phyloP scores from a whole-genome alignment of 1,284 basidiomycete genomes.

The Meira nashicola region DNA sequence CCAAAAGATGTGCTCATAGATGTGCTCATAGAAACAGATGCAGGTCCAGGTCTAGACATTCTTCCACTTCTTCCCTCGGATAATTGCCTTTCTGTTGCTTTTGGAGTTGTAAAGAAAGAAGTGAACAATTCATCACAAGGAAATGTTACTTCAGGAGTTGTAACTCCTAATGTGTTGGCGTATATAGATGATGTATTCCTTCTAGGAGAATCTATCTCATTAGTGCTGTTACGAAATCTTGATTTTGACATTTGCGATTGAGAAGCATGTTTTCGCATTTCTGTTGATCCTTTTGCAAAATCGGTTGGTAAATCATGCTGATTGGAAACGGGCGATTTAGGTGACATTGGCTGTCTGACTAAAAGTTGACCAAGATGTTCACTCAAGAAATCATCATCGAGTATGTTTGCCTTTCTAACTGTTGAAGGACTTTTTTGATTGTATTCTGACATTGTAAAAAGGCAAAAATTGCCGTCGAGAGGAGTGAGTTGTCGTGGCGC shows the following conservation, averaged over 20 bases:
- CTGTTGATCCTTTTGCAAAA: not conserved
- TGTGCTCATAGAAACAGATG: not conserved
- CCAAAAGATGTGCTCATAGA: conserved; percentile 1
- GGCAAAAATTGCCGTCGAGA: no score
- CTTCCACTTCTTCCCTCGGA: not conserved
- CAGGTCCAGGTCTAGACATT: not conserved
- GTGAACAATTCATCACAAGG: no score
- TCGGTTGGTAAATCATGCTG: no score
- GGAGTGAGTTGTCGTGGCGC: no score
- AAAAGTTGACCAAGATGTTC: not conserved
- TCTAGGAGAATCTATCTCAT: not conserved
- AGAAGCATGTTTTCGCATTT: not conserved
- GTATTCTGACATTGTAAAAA: no score
- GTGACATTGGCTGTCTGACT: not conserved
- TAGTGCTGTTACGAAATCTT: no score
- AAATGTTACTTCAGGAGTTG: no score
- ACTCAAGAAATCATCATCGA: not conserved
- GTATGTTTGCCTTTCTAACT: not conserved
- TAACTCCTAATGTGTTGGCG: no score
- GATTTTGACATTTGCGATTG: not conserved
- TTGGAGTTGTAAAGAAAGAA: not conserved
- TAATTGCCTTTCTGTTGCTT: not conserved
- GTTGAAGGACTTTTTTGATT: no score
- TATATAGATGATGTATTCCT: not conserved
- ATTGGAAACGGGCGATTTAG: not conserved